Evolutionary conservation across 2,329 filamentous ascomycete genomes (phyloP).

Genomic region (Colletotrichum cuscutae): DNA sequence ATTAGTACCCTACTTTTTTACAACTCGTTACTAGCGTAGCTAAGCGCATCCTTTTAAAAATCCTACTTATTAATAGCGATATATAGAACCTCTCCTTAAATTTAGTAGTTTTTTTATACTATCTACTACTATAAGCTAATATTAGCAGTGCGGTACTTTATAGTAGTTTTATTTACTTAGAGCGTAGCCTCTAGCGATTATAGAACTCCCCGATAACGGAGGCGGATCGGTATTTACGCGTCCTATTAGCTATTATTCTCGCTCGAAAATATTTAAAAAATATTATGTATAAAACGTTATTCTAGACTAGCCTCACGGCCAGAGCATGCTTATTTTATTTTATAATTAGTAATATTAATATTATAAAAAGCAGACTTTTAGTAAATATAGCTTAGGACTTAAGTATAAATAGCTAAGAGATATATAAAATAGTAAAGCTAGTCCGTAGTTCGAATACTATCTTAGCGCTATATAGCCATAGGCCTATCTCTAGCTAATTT

Average conservation of each 20-base stretch:
- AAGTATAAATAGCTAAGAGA: neutral
- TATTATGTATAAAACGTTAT: neutral
- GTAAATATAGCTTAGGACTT: neutral
- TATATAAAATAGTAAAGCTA: neutral
- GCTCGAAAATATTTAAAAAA: constrained; percentile 1
- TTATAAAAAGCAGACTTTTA: neutral
- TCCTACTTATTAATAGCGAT: neutral
- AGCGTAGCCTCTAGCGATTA: neutral
- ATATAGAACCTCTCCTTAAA: neutral
- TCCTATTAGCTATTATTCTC: constrained; percentile 1
- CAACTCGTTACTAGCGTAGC: neutral
- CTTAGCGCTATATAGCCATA: too few species aligned
- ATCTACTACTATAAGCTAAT: neutral
- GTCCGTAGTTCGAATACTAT: neutral
- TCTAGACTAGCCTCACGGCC: neutral
- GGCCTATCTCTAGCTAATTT: too few species aligned
- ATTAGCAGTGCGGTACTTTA: neutral
- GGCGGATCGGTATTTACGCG: neutral
- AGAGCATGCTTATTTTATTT: neutral
- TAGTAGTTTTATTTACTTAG: constrained; percentile 1
- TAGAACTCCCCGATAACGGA: neutral
- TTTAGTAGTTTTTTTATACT: neutral
- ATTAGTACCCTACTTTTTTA: neutral
- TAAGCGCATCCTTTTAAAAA: neutral
- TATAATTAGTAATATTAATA: neutral